Conservation (phyloP, 2,329 filamentous ascomycete genomes). For the Penicillium sp. region DNA sequence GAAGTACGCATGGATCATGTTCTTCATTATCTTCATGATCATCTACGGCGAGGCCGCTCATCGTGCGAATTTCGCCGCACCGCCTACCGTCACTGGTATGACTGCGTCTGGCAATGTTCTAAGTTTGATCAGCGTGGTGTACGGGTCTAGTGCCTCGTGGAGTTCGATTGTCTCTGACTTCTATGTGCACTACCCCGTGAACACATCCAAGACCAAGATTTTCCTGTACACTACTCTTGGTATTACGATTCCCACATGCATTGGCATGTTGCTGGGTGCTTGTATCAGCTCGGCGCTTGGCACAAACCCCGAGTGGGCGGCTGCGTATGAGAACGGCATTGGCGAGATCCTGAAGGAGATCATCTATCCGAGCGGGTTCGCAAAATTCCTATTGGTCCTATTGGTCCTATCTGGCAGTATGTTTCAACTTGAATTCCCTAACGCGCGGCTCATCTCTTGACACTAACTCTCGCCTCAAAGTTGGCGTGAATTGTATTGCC, state of each 20-base stretch:
- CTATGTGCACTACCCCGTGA: conserved; percentile 32
- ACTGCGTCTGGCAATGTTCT: conserved; percentile 35
- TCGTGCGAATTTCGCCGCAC: conserved; percentile 46
- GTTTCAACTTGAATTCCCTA: not conserved
- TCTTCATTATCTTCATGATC: conserved; percentile 50
- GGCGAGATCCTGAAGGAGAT: conserved; percentile 28
- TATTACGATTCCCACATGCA: conserved; percentile 31
- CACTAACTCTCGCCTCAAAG: conserved; percentile 8
- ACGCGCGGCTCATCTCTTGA: not conserved
- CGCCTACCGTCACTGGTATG: conserved; percentile 39
- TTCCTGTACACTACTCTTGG: conserved; percentile 31
- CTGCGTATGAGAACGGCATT: conserved; percentile 27
- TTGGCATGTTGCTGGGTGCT: conserved; percentile 28
- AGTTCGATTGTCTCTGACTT: conserved; percentile 31
- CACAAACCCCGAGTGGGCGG: conserved; percentile 26
- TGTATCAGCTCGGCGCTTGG: conserved; percentile 23
- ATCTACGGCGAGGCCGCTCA: conserved; percentile 53
- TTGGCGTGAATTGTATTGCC: conserved; percentile 49
- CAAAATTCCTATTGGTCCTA: conserved; percentile 42
- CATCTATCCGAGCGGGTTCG: conserved; percentile 29
- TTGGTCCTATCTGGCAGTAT: conserved; percentile 41
- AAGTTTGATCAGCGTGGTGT: conserved; percentile 48
- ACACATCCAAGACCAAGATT: conserved; percentile 27
- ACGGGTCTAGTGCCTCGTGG: conserved; percentile 32
- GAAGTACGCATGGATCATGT: conserved; percentile 39